phyloP scores from a whole-genome alignment of 1,139 yeast species.

The Diutina sp. region DNA sequence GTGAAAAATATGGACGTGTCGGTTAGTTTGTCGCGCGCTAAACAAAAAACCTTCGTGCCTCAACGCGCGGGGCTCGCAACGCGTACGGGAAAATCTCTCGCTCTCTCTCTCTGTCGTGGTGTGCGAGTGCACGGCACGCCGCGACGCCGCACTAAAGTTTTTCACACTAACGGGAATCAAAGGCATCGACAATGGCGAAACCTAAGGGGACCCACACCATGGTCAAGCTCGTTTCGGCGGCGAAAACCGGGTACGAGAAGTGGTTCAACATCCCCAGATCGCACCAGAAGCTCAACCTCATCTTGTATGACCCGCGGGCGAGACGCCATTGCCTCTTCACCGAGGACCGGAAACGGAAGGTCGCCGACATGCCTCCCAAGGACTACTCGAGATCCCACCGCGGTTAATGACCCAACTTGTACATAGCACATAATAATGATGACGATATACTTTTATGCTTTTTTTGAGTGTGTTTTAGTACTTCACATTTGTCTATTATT shows the following conservation, averaged over 20 bases:
- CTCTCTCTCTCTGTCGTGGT: too few relatives aligned
- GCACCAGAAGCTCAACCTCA: conserved; percentile 65
- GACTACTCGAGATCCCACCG: conserved; percentile 41
- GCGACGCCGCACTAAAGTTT: background rate
- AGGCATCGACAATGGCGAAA: conserved; percentile 11
- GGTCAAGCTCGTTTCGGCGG: conserved; percentile 26
- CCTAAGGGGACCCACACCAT: conserved; percentile 32
- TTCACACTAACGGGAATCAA: background rate
- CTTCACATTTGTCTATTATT: too few relatives aligned
- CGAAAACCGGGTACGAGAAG: conserved; percentile 11
- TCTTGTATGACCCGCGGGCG: conserved; percentile 75
- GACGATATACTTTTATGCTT: background rate
- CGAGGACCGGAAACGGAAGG: conserved; percentile 75
- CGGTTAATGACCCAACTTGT: background rate
- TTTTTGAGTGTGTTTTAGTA: too few relatives aligned
- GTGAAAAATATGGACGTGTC: background rate
- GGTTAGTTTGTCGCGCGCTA: background rate
- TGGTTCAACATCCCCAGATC: conserved; percentile 41
- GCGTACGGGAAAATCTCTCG: background rate
- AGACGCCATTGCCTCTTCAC: conserved; percentile 73
- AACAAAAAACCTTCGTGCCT: background rate
- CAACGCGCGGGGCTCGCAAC: background rate
- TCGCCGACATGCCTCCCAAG: conserved; percentile 49
- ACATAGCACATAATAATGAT: background rate
- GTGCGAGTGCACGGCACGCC: background rate